phyloP scores from a whole-genome alignment of 2,329 filamentous ascomycete species.

The Paradendryphiella salina region DNA sequence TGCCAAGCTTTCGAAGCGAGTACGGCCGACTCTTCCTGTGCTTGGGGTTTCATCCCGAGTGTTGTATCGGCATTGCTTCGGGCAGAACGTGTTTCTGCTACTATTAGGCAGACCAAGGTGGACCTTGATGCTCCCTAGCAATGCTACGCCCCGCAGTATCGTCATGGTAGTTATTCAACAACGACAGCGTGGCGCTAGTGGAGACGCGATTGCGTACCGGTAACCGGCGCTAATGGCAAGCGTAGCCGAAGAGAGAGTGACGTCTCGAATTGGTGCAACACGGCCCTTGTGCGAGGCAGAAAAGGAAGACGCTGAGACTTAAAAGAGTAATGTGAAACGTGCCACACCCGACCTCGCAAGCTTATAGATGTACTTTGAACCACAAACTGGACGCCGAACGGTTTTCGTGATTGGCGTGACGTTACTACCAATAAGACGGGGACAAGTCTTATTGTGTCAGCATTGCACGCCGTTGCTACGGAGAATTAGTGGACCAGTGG shows the following conservation, averaged over 20 bases:
- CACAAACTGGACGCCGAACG: conserved; percentile 10
- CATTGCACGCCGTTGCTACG: not conserved
- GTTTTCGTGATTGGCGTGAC: conserved; percentile 5
- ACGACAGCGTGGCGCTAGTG: not conserved
- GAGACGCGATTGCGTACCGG: not conserved
- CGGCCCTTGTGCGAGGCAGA: conserved; percentile 5
- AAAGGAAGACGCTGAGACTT: conserved; percentile 8
- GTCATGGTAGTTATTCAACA: not conserved
- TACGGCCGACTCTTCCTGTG: not conserved
- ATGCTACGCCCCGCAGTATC: too few species aligned
- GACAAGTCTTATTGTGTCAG: not conserved
- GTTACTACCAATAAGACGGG: not conserved
- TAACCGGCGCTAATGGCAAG: not conserved
- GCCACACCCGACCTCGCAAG: conserved; percentile 11
- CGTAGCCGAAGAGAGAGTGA: conserved; percentile 1
- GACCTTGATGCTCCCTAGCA: too few species aligned
- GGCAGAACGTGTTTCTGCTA: not conserved
- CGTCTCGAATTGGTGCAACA: conserved; percentile 1
- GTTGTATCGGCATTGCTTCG: not conserved
- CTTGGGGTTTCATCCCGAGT: not conserved
- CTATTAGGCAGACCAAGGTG: not conserved
- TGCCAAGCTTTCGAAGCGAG: conserved; percentile 2
- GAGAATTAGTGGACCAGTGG: not conserved
- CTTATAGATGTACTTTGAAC: not conserved
- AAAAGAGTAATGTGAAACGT: conserved; percentile 7